Evolutionary conservation across 2,329 filamentous ascomycete genomes (phyloP), one percentile per base, ranked within the genome.

Genomic region (Aspergillus persii): DNA sequence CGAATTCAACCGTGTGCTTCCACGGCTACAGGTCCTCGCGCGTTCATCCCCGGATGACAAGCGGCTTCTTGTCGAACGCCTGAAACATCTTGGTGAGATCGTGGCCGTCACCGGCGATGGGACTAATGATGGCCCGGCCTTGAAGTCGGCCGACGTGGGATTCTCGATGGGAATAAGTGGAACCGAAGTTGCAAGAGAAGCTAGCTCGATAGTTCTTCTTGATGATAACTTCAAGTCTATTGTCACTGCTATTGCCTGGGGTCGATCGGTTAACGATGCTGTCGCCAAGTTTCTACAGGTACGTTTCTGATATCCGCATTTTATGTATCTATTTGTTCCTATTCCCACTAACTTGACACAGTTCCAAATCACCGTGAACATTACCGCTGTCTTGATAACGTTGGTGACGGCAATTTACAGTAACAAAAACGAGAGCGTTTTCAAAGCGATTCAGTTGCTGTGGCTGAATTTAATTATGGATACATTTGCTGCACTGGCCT

Each of bases 401-500:
- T 86, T 88, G 54, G 77, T 87, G 62, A 84, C 85, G 1, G 83
- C 86, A 3, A 81, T 88, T 26, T 79, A 83, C 5, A 79, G 79
- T 48, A 70, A 77, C 8, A 76, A 83, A n/a, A 81, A 83, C 74
- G 69, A 80, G 53, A 83, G 85, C 8, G 83, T 88, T 3, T 80
- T 88, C 33, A 86, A 82, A 0, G 84, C 86, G 0, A 84, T 88
- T 1, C 86, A 88, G 66, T 80, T 88, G 27, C 80, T 88, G 29
- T 88, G 86, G 86, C 83, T 88, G 53, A 88, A 88, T 65, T 76
- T 88, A 49, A 87, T 88, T 68, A 87, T 88, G 83, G 85, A 87
- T 66, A 87, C 85, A 1, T 84, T 88, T 58, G 85, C 85, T 1
- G 85, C 85, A 2, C 79, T 88, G 3, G 85, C 84, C 0, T 78